Evolutionary conservation across 129 eudicot genomes (phyloP).

Genomic region (Erigeron canadensis): DNA sequence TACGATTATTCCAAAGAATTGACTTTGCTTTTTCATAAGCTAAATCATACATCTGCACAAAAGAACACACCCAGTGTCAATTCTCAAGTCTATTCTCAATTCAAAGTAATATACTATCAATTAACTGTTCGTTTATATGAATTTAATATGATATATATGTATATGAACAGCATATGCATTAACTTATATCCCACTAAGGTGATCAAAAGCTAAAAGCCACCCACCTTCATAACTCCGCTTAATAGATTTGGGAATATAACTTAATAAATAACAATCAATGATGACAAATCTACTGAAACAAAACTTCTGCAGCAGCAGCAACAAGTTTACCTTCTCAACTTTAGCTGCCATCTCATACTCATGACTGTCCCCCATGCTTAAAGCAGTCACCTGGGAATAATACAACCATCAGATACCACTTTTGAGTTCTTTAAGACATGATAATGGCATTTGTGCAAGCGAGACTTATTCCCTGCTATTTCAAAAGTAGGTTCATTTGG

Average conservation of each 20-base stretch:
- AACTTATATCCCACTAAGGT: neutral
- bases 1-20: constrained; percentile 71
- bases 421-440: neutral
- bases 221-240: neutral
- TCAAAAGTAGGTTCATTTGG: neutral
- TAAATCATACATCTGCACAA: constrained; percentile 64
- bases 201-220: constrained; percentile 8
- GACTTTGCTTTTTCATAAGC: constrained; percentile 86
- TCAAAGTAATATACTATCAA: constrained; percentile 1
- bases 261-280: constrained; percentile 19
- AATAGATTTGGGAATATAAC: constrained; percentile 4
- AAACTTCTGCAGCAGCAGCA: constrained; percentile 11
- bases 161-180: constrained; percentile 5
- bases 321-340: constrained; percentile 73
- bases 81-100: constrained; percentile 7
- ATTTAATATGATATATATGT: neutral
- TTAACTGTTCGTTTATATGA: neutral
- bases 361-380: constrained; percentile 86
- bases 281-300: constrained; percentile 4
- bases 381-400: constrained; percentile 32
- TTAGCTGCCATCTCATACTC: constrained; percentile 82
- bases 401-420: constrained; percentile 15
- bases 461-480: neutral
- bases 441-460: neutral
- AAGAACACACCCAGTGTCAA: constrained; percentile 17